Base-by-base conservation (phyloP, 2,329 filamentous ascomycete species). In the Monosporascus sp. region DNA sequence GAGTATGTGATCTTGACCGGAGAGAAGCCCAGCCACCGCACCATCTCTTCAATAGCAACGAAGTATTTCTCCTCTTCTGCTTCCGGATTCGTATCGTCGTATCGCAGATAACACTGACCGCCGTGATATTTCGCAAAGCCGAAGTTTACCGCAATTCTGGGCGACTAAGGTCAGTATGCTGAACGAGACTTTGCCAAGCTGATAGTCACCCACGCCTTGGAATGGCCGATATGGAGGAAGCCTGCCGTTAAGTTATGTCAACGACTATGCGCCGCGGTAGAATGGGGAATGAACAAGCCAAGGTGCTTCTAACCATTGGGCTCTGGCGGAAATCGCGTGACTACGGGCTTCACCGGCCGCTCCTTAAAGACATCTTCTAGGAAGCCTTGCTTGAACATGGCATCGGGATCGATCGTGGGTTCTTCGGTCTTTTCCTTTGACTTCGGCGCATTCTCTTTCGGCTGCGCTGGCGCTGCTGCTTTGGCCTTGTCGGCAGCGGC, bases 81-180 rank as follows among this genome's bases (percentile, higher is more conserved):
- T 59, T 92, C 90, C 1, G 94, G 94, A 69, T 97, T 97, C 15
- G 94, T 97, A 65, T 97, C 94, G 69, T 97, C 94, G 70, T 89
- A 96, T 63, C 93, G 81, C 57, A 91, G 72, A 65, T 87, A 87
- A 70, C 84, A 88, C 57, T 86, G 77, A 54, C 93, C 93, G 37
- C 87, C 88, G 67, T 96, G 89, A 66, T 86, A 85, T 65, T 82
- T 84, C 15, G 94, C 93, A 69, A 97, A 97, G 7, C 93, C 93
- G 73, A 97, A 97, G 73, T 97, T 97, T 70, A 97, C 85, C 0
- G 90, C 88, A 69, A 97, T 97, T 22, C 43, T 46, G 8, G 17
- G 3, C 17, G 3, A 46, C 2, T 3, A 35, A 14, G 24, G 17
- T 25, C 43, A 46, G 43, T 44, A 2, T 8, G 41, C 18, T 44